These are phyloP conservation scores for Russula griseocarnosa DNA, from an alignment of 768 basidiomycete genomes.

Conservation along the genomic window DNA sequence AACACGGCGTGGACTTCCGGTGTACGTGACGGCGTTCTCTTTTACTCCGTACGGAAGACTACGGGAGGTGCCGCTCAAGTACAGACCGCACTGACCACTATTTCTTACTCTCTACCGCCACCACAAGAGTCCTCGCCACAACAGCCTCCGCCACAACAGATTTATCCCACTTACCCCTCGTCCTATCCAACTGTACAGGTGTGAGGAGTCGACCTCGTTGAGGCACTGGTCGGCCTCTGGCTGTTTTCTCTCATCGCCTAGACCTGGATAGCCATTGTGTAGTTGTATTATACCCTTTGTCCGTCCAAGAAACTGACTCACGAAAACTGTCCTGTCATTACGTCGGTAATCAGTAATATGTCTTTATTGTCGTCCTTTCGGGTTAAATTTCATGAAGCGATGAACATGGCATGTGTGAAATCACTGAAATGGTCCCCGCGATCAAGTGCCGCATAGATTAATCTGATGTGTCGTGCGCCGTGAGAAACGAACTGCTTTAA, in stretches of 20 bases:
- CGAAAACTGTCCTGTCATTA: not conserved
- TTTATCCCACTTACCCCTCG: not conserved
- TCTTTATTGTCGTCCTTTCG: not conserved
- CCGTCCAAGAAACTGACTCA: not conserved
- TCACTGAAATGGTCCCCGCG: not conserved
- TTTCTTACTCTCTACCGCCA: not conserved
- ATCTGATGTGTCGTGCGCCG: too few species aligned
- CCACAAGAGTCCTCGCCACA: not conserved
- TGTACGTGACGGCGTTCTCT: slow-evolving; percentile 34
- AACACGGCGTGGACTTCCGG: slow-evolving; percentile 35
- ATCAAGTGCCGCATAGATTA: too few species aligned
- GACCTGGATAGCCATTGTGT: not conserved
- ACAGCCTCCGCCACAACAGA: not conserved
- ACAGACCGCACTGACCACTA: not conserved
- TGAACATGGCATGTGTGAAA: too few species aligned
- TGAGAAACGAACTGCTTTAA: too few species aligned
- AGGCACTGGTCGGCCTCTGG: too few species aligned
- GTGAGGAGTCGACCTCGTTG: not conserved
- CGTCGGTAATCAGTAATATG: not conserved
- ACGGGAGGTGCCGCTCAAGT: not conserved
- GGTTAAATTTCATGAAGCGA: not conserved
- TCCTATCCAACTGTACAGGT: not conserved
- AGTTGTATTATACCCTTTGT: slow-evolving; percentile 7
- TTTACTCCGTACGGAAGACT: not conserved
- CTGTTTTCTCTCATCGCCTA: not conserved